Evolutionary conservation across 2,329 filamentous ascomycete genomes (phyloP).

Genomic region (Chaetomiaceae sp.): DNA sequence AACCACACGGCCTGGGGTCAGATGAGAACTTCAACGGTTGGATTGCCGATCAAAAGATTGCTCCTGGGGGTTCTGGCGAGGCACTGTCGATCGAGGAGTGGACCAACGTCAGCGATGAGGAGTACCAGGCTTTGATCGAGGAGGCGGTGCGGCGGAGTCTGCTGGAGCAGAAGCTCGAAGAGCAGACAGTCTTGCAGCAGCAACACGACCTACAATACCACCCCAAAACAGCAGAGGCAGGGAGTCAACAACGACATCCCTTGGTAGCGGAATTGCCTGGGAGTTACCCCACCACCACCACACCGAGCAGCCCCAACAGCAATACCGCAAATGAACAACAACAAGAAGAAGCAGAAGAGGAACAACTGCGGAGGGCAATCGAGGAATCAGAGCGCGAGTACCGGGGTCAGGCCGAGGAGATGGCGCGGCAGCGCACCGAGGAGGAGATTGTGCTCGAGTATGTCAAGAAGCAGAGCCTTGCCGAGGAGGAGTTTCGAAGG

Average conservation of each 20-base stretch:
- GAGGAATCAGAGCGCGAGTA: constrained; percentile 45
- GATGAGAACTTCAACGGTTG: neutral
- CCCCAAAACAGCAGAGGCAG: neutral
- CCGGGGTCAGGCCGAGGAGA: constrained; percentile 39
- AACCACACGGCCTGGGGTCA: constrained; percentile 6
- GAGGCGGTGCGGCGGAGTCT: constrained; percentile 53
- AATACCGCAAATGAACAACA: no score
- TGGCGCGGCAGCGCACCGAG: constrained; percentile 49
- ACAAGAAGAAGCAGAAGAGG: constrained; percentile 36
- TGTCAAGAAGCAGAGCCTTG: constrained; percentile 70
- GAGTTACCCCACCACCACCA: neutral
- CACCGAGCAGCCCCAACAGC: neutral
- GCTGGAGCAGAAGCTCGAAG: constrained; percentile 19
- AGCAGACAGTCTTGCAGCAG: neutral
- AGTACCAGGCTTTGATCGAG: constrained; percentile 54
- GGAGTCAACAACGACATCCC: constrained; percentile 1
- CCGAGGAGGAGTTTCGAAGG: constrained; percentile 55
- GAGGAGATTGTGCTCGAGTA: constrained; percentile 74
- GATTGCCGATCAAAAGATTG: constrained; percentile 5
- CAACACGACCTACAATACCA: neutral
- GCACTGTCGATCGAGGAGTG: constrained; percentile 35
- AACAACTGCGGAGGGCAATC: constrained; percentile 44
- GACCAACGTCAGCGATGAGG: constrained; percentile 50
- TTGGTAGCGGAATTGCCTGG: neutral
- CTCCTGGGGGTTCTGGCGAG: neutral